Base-by-base conservation (phyloP, 495 filamentous ascomycete species). In the Talaromyces liani region DNA sequence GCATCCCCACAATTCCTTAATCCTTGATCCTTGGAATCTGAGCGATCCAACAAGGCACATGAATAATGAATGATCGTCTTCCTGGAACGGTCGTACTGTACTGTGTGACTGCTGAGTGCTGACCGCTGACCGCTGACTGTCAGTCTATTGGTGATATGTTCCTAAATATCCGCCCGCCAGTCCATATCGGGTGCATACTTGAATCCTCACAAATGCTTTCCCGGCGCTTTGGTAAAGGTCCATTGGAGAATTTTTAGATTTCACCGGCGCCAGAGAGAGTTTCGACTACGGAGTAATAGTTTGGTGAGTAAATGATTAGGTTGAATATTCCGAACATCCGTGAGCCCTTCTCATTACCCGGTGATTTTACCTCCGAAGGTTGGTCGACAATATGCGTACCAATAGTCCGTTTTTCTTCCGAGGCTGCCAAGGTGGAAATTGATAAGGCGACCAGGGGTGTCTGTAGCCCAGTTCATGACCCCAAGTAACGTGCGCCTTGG, bases 251-350 rank as follows among this genome's bases (percentile, higher is more conserved):
- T 18, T 20, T 31, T 49, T 49, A 49, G 18, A 49, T 49, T 49
- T 45, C 41, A 49, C 45, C 45, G 53, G 53, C 24, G 6, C 53
- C 27, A 29, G 53, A 27, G 53, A 56, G 53, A 56, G 53, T 56
- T 56, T 56, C 2, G 53, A 29, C 53, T 29, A 56, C 53, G 53
- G 53, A 56, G 53, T 56, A 56, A 56, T 56, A 56, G 53, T 56
- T 56, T 56, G 53, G 29, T 29, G 22, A 8, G 53, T 14, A 16
- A 24, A 16, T 25, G 24, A 56, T 56, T 56, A 29, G 53, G 53
- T 56, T 56, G 53, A 56, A 27, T 29, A 29, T 27, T 25, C 53
- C 53, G 53, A 56, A n/a, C 53, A 56, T 29, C 53, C 53, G 22
- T 27, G 14, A 27, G 12, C 20, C 24, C 27, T 56, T 27, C 53